Base-by-base conservation (phyloP, 148 eudicot genomes). In the Polygonum aviculare region DNA sequence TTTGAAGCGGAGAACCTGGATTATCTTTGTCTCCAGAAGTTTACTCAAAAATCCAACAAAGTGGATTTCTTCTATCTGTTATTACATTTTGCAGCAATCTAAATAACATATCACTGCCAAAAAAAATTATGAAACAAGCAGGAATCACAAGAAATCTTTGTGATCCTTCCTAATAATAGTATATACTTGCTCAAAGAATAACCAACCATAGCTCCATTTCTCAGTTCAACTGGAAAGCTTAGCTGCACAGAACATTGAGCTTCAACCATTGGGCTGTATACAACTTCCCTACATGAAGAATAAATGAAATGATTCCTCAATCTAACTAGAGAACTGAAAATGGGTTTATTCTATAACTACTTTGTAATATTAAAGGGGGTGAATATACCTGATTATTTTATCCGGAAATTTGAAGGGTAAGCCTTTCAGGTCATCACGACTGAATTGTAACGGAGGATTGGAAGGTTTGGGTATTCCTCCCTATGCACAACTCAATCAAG, bases 231-330 rank as follows among this genome's bases (percentile, higher is more conserved):
- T 38, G 91, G 91, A 78, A 91, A 87, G 86, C 93, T 88, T 70
- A 93, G 80, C 80, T 93, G 98, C 72, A 91, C 98, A 6, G 90
- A 91, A 84, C 98, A 93, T 74, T 93, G 98, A 54, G 93, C 98
- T 86, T 93, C 96, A 80, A 91, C 94, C 98, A 93, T 93, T 73
- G 94, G 96, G 82, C 96, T 91, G 65, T 81, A 84, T 65, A 93
- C 98, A 87, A 89, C 83, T 86, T 93, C 98, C 84, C 98, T 93
- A 83, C 85, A 88, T 76, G 38, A n/a, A 69, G 45, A 12, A 11
- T 69, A 39, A 35, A 69, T 35, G 45, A 36, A 69, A 35, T 35
- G 15, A 18, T 35, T 7, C 63, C 14, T 19, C 63, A 57, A 57
- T 57, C 35, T 9, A 57, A 22, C 63, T 57, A 21, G 63, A 57